A percentile compares a stretch with the other conserved stretches of the same genome.
Conservation (phyloP, 805 yeast species). For the Scheffersomyces stipitis region DNA sequence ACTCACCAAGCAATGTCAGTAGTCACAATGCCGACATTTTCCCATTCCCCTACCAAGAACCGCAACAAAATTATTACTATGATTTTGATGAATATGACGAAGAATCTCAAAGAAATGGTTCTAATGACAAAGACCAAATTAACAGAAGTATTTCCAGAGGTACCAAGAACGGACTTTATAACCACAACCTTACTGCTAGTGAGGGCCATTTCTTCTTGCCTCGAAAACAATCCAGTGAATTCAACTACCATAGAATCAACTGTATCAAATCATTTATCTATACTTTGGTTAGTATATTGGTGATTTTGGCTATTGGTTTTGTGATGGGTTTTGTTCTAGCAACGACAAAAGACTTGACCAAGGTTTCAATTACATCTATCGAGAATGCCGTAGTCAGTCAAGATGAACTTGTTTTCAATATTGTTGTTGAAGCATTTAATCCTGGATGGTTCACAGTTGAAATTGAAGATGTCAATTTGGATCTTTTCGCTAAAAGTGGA, state of each 20-base stretch:
- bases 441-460: constrained; percentile 79
- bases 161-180: neutral
- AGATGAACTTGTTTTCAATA: constrained; percentile 80
- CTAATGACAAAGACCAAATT: constrained; percentile 1
- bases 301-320: constrained; percentile 71
- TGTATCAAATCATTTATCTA: constrained; percentile 38
- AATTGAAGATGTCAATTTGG: constrained; percentile 68
- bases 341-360: constrained; percentile 77
- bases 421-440: constrained; percentile 76
- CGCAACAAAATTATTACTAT: constrained; percentile 29
- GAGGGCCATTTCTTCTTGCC: constrained; percentile 25
- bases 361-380: constrained; percentile 59
- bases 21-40: constrained; percentile 22
- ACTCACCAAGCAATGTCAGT: constrained; percentile 1
- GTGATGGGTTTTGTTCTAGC: constrained; percentile 82
- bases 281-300: constrained; percentile 44
- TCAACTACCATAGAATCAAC: constrained; percentile 12
- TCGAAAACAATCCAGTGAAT: constrained; percentile 23
- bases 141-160: constrained; percentile 4
- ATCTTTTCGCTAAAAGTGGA: constrained; percentile 77
- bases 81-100: constrained; percentile 43
- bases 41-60: constrained; percentile 36
- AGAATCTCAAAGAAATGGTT: constrained; percentile 12
- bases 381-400: constrained; percentile 74
- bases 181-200: neutral